Evolutionary conservation across 352 stramenopile species (phyloP).

Genomic region (Phytopythium helicoides): DNA sequence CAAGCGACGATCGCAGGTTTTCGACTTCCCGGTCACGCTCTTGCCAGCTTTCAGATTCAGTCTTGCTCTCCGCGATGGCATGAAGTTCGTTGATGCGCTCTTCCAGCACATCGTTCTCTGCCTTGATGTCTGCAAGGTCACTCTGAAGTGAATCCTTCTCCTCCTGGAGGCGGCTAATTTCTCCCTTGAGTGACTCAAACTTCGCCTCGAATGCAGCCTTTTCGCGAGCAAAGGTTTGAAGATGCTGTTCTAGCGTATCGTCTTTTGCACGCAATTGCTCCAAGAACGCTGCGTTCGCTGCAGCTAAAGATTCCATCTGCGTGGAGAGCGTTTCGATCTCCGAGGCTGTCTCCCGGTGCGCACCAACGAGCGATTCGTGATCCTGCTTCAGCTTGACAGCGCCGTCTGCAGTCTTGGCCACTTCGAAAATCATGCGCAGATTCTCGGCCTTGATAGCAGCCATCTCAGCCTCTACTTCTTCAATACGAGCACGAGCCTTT

Average conservation of each 20-base stretch:
- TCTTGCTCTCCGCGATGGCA: slow-evolving; percentile 26
- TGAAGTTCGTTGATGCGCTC: slow-evolving; percentile 52
- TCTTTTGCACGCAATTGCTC: slow-evolving; percentile 18
- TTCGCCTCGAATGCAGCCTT: slow-evolving; percentile 34
- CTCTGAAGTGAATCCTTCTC: slow-evolving; percentile 29
- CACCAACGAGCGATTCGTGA: slow-evolving; percentile 36
- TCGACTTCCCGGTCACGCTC: slow-evolving; percentile 56
- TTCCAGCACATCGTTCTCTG: slow-evolving; percentile 56
- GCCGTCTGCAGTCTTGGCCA: slow-evolving; percentile 63
- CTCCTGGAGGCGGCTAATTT: slow-evolving; percentile 14
- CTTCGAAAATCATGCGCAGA: slow-evolving; percentile 70
- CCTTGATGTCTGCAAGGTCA: slow-evolving; percentile 44
- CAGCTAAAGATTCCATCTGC: slow-evolving; percentile 24
- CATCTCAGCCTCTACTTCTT: slow-evolving; percentile 39
- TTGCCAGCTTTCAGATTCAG: slow-evolving; percentile 32
- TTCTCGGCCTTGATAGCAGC: slow-evolving; percentile 68
- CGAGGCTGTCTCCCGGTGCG: slow-evolving; percentile 26
- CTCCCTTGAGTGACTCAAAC: slow-evolving; percentile 15
- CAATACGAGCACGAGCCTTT: slow-evolving; percentile 27
- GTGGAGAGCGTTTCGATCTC: slow-evolving; percentile 27
- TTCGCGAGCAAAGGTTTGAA: slow-evolving; percentile 32
- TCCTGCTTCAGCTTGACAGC: slow-evolving; percentile 62
- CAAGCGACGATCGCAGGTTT: slow-evolving; percentile 50
- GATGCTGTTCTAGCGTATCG: slow-evolving; percentile 18
- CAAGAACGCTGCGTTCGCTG: slow-evolving; percentile 3